Percentiles rank a stretch among this genome's conserved stretches.
These are phyloP conservation scores for Aspergillus asperescens DNA, from an alignment of 495 filamentous ascomycete species.

Conservation along the genomic window DNA sequence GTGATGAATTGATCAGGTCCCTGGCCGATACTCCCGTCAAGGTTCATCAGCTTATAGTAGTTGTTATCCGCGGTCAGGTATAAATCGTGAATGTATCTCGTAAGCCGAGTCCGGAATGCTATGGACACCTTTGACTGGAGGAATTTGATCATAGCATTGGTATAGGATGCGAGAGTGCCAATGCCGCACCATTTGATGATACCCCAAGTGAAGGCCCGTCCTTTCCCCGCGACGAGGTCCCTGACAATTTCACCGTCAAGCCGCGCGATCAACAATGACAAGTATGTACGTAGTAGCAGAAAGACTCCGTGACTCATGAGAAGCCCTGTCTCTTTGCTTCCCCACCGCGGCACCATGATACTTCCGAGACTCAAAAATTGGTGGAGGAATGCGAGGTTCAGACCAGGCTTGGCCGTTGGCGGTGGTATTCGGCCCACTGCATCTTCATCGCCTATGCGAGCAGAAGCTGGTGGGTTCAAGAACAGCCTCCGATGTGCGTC, in stretches of 20 bases:
- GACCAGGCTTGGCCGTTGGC: constrained; percentile 78
- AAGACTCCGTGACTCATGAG: constrained; percentile 69
- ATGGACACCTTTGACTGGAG: constrained; percentile 97
- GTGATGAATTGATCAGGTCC: constrained; percentile 97
- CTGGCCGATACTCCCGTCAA: constrained; percentile 89
- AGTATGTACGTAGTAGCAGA: constrained; percentile 79
- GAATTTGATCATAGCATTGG: constrained; percentile 97
- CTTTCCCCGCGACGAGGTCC: constrained; percentile 91
- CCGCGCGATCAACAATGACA: constrained; percentile 86
- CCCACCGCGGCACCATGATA: constrained; percentile 96
- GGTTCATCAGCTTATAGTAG: constrained; percentile 92
- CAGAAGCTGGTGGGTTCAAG: constrained; percentile 78
- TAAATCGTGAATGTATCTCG: constrained; percentile 94
- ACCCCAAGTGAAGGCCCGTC: constrained; percentile 80
- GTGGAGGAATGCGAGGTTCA: constrained; percentile 97
- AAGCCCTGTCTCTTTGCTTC: constrained; percentile 88
- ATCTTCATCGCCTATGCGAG: constrained; percentile 66
- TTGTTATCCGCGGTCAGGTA: constrained; percentile 91
- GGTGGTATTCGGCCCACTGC: constrained; percentile 65
- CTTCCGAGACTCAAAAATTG: constrained; percentile 92
- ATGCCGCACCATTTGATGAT: constrained; percentile 79
- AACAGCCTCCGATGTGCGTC: constrained; percentile 94
- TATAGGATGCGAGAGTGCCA: constrained; percentile 74
- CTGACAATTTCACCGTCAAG: constrained; percentile 95
- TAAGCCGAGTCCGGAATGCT: constrained; percentile 92